Base-by-base conservation (phyloP, 2,329 filamentous ascomycete species). In the Penicillium griseofulvum region DNA sequence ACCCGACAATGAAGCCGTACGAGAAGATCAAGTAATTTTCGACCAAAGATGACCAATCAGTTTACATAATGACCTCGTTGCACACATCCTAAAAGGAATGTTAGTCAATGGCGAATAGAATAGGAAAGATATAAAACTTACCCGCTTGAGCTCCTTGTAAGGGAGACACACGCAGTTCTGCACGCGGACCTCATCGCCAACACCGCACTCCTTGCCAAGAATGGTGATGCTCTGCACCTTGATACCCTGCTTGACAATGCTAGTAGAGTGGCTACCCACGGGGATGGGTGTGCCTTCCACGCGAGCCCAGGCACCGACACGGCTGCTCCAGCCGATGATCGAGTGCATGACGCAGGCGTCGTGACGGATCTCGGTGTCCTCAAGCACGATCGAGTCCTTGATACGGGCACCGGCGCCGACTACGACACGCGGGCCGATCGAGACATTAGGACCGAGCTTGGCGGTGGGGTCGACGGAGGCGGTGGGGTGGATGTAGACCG, bases 181-280 rank as follows among this genome's bases (percentile, higher is more conserved):
- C 66, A 99, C 91, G 60, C 91, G 86, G 11, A 97, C 87, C 76
- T 97, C 94, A 68, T 99, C 94, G 4, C 88, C 91, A 29, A 97
- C 94, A 53, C 81, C 85, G 70, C 93, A 97, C 76, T 99, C 94
- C 81, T 97, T 97, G 71, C 93, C 93, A 60, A 99, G 77, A 64
- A 97, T 99, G 44, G 93, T 97, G 71, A 97, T 94, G 75, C 91
- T 96, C 81, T 97, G 94, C 49, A 99, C 94, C 82, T 97, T 97
- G 76, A 97, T 87, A 49, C 94, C 94, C 69, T 97, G 96, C 85
- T 97, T 97, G 75, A 97, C 83, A 68, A 97, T 91, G 77, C 89
- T 96, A 14, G 93, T 97, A 51, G 86, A 89, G 79, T 97, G 93
- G 79, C 89, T 96, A 49, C 83, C 87, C 52, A 90, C 86, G 0